Percentiles rank a stretch among this genome's conserved stretches.
These are phyloP conservation scores for Ophidiomyces ophidiicola DNA, from an alignment of 2,329 filamentous ascomycete species.

Conservation along the genomic window DNA sequence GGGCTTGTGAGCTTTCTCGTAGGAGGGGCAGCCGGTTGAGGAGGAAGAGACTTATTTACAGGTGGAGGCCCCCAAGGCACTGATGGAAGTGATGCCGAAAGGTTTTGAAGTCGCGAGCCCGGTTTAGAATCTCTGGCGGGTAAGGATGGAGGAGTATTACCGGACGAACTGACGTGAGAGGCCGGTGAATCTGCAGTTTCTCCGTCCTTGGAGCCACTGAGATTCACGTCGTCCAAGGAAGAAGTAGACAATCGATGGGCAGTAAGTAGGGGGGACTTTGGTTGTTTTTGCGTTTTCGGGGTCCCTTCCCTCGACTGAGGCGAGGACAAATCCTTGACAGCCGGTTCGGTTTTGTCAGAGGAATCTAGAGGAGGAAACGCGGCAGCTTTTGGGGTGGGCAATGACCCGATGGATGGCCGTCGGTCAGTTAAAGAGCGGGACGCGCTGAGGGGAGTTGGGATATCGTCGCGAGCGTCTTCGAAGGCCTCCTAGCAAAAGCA, in stretches of 20 bases:
- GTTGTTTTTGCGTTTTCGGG: slow-evolving; percentile 25
- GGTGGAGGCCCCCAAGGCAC: slow-evolving; percentile 58
- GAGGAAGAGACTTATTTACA: slow-evolving; percentile 26
- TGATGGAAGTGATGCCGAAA: slow-evolving; percentile 59
- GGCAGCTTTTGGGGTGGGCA: slow-evolving; percentile 27
- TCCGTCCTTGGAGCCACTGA: slow-evolving; percentile 48
- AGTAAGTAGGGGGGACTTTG: slow-evolving; percentile 43
- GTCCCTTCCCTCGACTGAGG: slow-evolving; percentile 26
- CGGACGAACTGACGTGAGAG: slow-evolving; percentile 8
- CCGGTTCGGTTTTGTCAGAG: slow-evolving; percentile 16
- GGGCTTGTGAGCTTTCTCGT: slow-evolving; percentile 69
- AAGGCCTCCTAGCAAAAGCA: slow-evolving; percentile 54
- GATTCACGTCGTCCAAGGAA: slow-evolving; percentile 54
- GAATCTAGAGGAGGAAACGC: slow-evolving; percentile 19
- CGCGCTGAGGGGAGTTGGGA: slow-evolving; percentile 28
- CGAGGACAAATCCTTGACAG: slow-evolving; percentile 20
- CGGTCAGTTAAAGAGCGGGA: slow-evolving; percentile 49
- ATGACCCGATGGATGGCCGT: slow-evolving; percentile 30
- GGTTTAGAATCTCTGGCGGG: slow-evolving; percentile 27
- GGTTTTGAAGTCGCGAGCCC: slow-evolving; percentile 39
- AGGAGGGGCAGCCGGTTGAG: slow-evolving; percentile 30
- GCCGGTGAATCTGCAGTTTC: slow-evolving; percentile 4
- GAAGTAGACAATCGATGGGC: slow-evolving; percentile 44
- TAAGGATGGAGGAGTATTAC: slow-evolving; percentile 20
- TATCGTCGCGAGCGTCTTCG: slow-evolving; percentile 61